These are phyloP conservation scores for Mrakiaceae sp. DNA, from an alignment of 1,284 basidiomycete species.

Conservation along the genomic window DNA sequence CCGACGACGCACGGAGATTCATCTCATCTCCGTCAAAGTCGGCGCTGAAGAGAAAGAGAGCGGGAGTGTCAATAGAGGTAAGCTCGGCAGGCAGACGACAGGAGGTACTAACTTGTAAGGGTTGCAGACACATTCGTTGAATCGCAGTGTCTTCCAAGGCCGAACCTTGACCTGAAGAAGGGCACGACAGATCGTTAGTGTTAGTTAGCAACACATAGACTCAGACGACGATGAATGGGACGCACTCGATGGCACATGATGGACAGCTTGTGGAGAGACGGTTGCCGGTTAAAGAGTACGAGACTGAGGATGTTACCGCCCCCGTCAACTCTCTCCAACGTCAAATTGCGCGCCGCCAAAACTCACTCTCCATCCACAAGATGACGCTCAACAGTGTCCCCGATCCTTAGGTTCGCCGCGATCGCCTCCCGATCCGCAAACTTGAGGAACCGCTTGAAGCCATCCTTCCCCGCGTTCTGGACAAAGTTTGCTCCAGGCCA, in stretches of 20 bases:
- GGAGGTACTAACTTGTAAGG: slow-evolving; percentile 60
- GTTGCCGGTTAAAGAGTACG: slow-evolving; percentile 97
- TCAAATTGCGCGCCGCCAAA: neutral
- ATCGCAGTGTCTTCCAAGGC: slow-evolving; percentile 93
- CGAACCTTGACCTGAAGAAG: slow-evolving; percentile 63
- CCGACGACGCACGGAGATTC: slow-evolving; percentile 71
- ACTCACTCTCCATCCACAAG: slow-evolving; percentile 79
- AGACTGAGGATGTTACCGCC: slow-evolving; percentile 40
- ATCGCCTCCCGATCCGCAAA: slow-evolving; percentile 64
- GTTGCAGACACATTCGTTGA: slow-evolving; percentile 99
- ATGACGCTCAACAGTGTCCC: slow-evolving; percentile 88
- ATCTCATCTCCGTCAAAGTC: slow-evolving; percentile 99
- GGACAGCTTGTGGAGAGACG: slow-evolving; percentile 93
- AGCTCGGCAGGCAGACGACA: neutral
- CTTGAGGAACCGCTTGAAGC: slow-evolving; percentile 73
- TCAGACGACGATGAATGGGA: neutral
- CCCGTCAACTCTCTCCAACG: slow-evolving; percentile 11
- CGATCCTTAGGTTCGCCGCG: slow-evolving; percentile 66
- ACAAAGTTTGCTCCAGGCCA: slow-evolving; percentile 97
- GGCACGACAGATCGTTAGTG: too few species aligned
- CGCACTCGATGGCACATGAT: slow-evolving; percentile 95
- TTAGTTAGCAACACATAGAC: too few species aligned
- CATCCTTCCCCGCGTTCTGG: slow-evolving; percentile 44
- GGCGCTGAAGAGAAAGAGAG: slow-evolving; percentile 39
- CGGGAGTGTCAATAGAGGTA: neutral